Percentiles rank a stretch among this genome's conserved stretches.
These are phyloP conservation scores for Tulasnella sp. DNA, from an alignment of 768 basidiomycete genomes.

Conservation along the genomic window DNA sequence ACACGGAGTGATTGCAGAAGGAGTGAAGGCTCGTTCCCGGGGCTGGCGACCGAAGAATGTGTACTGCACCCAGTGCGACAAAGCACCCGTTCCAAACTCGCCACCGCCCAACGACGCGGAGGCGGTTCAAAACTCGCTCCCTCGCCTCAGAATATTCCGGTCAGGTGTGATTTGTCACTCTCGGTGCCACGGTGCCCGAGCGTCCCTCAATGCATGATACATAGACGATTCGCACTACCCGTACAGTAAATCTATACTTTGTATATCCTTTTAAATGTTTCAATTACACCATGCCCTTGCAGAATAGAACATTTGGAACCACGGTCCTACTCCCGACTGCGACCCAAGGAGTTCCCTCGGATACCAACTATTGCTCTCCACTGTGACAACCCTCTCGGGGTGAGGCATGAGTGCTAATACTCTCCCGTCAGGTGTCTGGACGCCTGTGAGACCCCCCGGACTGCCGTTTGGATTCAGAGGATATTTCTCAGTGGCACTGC, in stretches of 20 bases:
- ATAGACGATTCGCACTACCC: neutral
- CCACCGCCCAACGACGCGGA: neutral
- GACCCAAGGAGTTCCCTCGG: conserved; percentile 52
- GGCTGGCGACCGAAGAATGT: conserved; percentile 23
- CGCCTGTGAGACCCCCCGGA: conserved; percentile 78
- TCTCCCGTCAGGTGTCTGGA: conserved; percentile 83
- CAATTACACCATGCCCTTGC: conserved; percentile 61
- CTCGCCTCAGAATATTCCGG: conserved; percentile 17
- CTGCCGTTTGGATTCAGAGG: conserved; percentile 86
- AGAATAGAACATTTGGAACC: conserved; percentile 94
- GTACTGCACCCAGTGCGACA: neutral
- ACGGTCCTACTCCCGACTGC: conserved; percentile 73
- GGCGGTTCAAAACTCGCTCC: neutral
- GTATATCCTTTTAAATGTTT: neutral
- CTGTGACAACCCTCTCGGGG: conserved; percentile 77
- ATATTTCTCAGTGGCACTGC: conserved; percentile 64
- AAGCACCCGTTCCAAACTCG: neutral
- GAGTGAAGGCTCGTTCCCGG: conserved; percentile 15
- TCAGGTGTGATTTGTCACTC: conserved; percentile 29
- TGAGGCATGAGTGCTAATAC: conserved; percentile 97
- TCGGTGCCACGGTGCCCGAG: conserved; percentile 1
- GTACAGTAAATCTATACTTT: neutral
- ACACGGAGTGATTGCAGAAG: conserved; percentile 63
- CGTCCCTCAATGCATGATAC: neutral
- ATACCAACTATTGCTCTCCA: conserved; percentile 92